Percentiles rank a stretch among this genome's conserved stretches.
These are phyloP conservation scores for Condylostoma magnum DNA, from an alignment of 169 alveolate species.

Conservation along the genomic window DNA sequence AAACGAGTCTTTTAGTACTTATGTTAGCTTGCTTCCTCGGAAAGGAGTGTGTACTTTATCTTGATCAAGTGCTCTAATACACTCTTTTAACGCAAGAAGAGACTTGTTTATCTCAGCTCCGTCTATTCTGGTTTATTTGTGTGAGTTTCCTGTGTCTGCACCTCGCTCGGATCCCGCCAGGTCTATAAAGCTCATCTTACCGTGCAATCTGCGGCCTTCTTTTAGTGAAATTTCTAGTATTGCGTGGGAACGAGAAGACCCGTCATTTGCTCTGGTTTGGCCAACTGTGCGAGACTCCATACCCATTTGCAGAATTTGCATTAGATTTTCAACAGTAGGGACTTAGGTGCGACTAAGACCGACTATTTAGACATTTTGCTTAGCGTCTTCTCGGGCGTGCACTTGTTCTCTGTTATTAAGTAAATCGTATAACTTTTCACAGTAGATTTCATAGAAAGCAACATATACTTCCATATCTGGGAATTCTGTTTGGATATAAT, in stretches of 20 bases:
- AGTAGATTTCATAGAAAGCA: constrained; percentile 98
- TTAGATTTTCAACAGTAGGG: background rate
- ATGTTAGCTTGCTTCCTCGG: constrained; percentile 96
- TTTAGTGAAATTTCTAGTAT: constrained; percentile 90
- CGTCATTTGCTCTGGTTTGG: constrained; percentile 95
- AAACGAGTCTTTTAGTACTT: constrained; percentile 92
- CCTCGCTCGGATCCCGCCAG: constrained; percentile 99
- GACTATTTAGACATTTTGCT: background rate
- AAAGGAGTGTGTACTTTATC: constrained; percentile 97
- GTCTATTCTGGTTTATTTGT: constrained; percentile 93
- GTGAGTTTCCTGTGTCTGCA: constrained; percentile 95
- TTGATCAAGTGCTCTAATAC: constrained; percentile 98
- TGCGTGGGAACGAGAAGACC: constrained; percentile 98
- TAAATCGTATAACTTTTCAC: constrained; percentile 97
- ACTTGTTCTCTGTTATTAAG: constrained; percentile 87
- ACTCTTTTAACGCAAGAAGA: constrained; percentile 96
- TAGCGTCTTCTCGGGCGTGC: background rate
- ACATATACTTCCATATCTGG: constrained; percentile 71
- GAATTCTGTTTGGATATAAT: constrained; percentile 70
- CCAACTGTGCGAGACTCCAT: constrained; percentile 88
- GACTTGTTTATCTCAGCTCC: constrained; percentile 99
- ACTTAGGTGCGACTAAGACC: background rate
- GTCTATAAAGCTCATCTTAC: constrained; percentile 95
- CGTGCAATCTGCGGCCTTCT: constrained; percentile 75
- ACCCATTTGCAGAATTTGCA: background rate